Evolutionary conservation across 805 yeast genomes (phyloP).

Genomic region (Tetrapisispora namnaoensis): DNA sequence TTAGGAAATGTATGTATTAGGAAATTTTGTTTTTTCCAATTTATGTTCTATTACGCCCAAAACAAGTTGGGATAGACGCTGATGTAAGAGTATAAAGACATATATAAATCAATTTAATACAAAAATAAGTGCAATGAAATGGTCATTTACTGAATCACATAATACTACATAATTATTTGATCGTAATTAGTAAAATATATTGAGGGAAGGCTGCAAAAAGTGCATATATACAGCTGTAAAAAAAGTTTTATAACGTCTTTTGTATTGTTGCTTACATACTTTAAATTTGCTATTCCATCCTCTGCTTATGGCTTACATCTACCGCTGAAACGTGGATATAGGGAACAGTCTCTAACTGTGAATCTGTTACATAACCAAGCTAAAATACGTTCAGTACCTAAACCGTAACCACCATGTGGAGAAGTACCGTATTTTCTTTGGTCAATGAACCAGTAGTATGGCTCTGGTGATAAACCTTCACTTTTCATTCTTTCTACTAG

Average conservation of each 20-base stretch:
- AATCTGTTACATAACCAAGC: slow-evolving; percentile 98
- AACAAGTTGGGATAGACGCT: no score
- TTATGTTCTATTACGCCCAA: not conserved
- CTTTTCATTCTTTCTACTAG: slow-evolving; percentile 84
- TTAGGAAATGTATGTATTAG: not conserved
- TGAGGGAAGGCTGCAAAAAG: no score
- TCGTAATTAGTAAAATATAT: no score
- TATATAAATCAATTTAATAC: not conserved
- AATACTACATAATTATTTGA: no score
- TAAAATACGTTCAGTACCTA: slow-evolving; percentile 94
- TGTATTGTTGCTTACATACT: not conserved
- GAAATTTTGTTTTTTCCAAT: not conserved
- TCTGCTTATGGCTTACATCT: slow-evolving; percentile 79
- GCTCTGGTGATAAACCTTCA: slow-evolving; percentile 71
- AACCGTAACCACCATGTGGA: slow-evolving; percentile 99
- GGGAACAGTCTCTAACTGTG: slow-evolving; percentile 96
- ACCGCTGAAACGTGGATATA: slow-evolving; percentile 96
- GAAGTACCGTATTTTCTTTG: slow-evolving; percentile 94
- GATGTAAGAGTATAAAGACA: no score
- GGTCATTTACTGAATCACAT: no score
- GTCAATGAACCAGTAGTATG: slow-evolving; percentile 95
- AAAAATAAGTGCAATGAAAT: no score
- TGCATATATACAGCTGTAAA: not conserved
- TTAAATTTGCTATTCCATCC: not conserved
- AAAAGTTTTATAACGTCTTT: not conserved